These are phyloP conservation scores for Flaveria robusta DNA, from an alignment of 129 eudicot species.

Conservation along the genomic window DNA sequence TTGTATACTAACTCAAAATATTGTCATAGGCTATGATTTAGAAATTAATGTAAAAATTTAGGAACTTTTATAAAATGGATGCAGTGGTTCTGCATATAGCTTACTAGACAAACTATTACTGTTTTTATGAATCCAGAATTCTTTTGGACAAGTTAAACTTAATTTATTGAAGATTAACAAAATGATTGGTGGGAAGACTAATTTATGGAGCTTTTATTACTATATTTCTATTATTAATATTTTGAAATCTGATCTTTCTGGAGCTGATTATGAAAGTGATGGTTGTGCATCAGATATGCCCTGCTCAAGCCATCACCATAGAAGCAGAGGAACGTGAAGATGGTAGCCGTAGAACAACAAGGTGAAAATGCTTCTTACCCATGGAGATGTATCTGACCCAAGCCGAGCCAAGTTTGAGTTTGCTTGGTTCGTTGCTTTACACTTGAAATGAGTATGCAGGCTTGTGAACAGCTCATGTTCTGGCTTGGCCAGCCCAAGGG, in stretches of 20 bases:
- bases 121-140: background rate
- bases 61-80: background rate
- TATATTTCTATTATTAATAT: background rate
- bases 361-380: constrained; percentile 40
- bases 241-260: background rate
- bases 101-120: background rate
- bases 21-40: constrained; percentile 2
- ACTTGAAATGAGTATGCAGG: constrained; percentile 4
- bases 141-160: background rate
- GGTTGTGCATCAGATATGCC: constrained; percentile 64
- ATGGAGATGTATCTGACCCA: background rate
- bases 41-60: background rate
- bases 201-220: background rate
- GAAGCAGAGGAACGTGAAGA: constrained; percentile 97
- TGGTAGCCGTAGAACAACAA: constrained; percentile 91
- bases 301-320: constrained; percentile 95
- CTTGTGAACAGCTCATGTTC: constrained; percentile 3
- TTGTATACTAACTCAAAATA: background rate
- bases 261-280: constrained; percentile 1
- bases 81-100: constrained; percentile 1
- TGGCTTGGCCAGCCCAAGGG: background rate
- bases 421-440: background rate
- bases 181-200: background rate
- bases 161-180: background rate
- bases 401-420: background rate